Evolutionary conservation across 106 monocot species (phyloP).

Genomic region (Dendrobium officinale): DNA sequence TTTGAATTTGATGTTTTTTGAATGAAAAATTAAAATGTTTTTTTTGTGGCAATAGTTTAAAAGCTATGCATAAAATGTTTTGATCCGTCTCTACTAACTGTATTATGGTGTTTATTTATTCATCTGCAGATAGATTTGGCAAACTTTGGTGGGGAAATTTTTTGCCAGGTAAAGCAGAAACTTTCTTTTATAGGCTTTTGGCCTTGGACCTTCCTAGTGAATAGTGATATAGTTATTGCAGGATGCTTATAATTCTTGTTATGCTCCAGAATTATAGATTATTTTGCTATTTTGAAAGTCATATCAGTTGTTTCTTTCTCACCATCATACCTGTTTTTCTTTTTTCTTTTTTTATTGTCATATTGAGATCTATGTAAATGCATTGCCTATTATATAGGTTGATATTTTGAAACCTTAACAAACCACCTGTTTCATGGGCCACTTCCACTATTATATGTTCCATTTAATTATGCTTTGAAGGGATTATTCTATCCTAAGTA

Average conservation of each 20-base stretch:
- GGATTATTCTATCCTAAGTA: too few relatives aligned
- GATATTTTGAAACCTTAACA: too few relatives aligned
- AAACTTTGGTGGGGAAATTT: conserved; percentile 86
- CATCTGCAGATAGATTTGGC: conserved; percentile 66
- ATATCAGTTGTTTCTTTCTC: too few relatives aligned
- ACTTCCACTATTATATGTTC: too few relatives aligned
- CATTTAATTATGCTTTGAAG: too few relatives aligned
- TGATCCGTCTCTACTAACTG: neutral
- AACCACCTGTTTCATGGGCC: too few relatives aligned
- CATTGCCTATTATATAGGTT: too few relatives aligned
- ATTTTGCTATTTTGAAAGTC: neutral
- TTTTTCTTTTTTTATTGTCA: too few relatives aligned
- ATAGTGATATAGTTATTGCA: neutral
- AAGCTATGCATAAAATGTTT: neutral
- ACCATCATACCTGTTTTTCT: too few relatives aligned
- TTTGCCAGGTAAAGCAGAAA: conserved; percentile 59
- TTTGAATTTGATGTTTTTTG: neutral
- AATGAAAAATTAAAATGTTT: neutral
- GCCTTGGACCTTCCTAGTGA: neutral
- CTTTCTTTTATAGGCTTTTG: neutral
- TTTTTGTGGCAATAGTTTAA: neutral
- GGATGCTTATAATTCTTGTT: neutral
- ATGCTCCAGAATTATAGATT: neutral
- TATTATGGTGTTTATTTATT: conserved; percentile 2
- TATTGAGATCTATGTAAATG: too few relatives aligned